Base-by-base conservation (phyloP, 805 yeast genomes). In the Candida oleophila region DNA sequence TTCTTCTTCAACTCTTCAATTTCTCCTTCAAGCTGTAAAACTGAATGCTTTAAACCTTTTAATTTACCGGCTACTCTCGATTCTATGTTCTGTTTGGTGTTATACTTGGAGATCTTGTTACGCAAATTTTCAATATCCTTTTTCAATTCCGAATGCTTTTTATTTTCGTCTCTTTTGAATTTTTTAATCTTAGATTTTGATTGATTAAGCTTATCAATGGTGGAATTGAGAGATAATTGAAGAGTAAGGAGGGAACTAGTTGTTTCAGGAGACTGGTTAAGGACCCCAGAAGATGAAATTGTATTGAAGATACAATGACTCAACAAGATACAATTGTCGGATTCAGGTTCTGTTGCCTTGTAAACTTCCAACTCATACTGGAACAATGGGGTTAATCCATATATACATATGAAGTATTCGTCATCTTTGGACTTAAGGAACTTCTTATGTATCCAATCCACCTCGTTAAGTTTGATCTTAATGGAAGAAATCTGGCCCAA, bases 11-110 rank as follows among this genome's bases (percentile, higher is more conserved):
- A 54, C 7, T 51, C 56, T 14, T 51, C 50, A 16, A 71, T 64
- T 34, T 72, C 77, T 22, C 48, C 46, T 48, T 71, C 74, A 41
- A 69, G 55, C 52, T 72, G 76, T 14, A 56, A 54, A 3, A 69
- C 72, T 0, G 70, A 59, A 45, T 71, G 73, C 48, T 71, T 63
- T 39, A 72, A 60, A 4, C 75, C 73, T 49, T 66, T 68, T 32
- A 72, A 52, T 45, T 70, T 71, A 3, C 74, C 70, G 47, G 64
- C 57, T 0, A 59, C 51, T 41, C 72, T 54, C 21, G 55, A 60
- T 37, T 72, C 74, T 14, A 47, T 41, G 12, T 39, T 47, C 21
- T 57, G 55, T 33, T 55, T 58, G 36, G 49, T 53, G 12, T 57
- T 57, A 41, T 60, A 61, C 49, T 66, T 69, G 3, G 62, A 56